phyloP scores from a whole-genome alignment of 768 basidiomycete species.

The Pleurotus ostreatus region DNA sequence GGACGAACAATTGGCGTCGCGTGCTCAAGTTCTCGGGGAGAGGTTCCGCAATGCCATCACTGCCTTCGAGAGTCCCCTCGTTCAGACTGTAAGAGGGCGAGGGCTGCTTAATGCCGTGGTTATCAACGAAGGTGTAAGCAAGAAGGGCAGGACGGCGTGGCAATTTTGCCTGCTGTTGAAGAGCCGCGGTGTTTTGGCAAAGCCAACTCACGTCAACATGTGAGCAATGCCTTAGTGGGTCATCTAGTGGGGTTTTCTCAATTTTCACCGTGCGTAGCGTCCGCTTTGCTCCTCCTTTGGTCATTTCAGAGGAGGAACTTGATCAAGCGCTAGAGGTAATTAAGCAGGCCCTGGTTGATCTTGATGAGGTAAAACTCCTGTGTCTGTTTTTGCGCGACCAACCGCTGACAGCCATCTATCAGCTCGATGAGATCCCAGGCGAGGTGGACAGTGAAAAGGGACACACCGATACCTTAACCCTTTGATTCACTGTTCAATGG shows the following conservation, averaged over 20 bases:
- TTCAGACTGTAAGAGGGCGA: slow-evolving; percentile 77
- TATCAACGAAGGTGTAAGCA: slow-evolving; percentile 79
- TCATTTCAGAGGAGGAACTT: slow-evolving; percentile 88
- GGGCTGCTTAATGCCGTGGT: slow-evolving; percentile 93
- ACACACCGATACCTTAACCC: slow-evolving; percentile 30
- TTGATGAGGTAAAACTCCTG: slow-evolving; percentile 47
- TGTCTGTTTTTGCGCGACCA: too few species aligned
- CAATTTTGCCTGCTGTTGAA: slow-evolving; percentile 91
- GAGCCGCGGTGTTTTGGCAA: slow-evolving; percentile 87
- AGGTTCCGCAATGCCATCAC: slow-evolving; percentile 67
- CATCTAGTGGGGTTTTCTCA: neutral
- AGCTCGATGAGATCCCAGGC: slow-evolving; percentile 19
- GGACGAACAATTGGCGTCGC: slow-evolving; percentile 80
- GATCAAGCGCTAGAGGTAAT: slow-evolving; percentile 73
- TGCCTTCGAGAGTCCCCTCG: slow-evolving; percentile 63
- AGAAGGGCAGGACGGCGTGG: slow-evolving; percentile 85
- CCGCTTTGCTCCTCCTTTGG: slow-evolving; percentile 93
- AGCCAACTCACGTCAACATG: slow-evolving; percentile 96
- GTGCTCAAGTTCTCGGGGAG: slow-evolving; percentile 76
- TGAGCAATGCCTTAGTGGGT: slow-evolving; percentile 33
- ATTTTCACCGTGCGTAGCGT: slow-evolving; percentile 47
- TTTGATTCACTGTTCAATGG: too few species aligned
- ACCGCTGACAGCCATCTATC: neutral
- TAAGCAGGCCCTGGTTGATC: slow-evolving; percentile 69
- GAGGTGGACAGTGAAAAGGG: slow-evolving; percentile 55